These are phyloP conservation scores for Verticillium alfalfae DNA, from an alignment of 2,329 filamentous ascomycete genomes.

Conservation along the genomic window DNA sequence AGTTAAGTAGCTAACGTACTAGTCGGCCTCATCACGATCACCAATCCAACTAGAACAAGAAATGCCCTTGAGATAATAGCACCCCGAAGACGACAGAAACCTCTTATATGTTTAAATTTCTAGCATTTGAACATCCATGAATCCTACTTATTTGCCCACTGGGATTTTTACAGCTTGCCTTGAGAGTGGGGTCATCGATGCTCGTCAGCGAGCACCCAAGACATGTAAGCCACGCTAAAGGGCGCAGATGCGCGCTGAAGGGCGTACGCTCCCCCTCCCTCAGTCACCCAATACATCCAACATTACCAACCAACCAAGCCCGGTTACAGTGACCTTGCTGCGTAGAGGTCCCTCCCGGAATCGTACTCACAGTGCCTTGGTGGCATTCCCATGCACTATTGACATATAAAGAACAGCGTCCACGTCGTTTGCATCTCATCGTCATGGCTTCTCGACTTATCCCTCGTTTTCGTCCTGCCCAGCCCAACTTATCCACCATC, in stretches of 20 bases:
- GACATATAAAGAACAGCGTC: neutral
- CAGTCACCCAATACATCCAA: too few species aligned
- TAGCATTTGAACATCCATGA: too few species aligned
- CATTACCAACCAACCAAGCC: neutral
- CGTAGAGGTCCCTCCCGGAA: neutral
- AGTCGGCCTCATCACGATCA: too few species aligned
- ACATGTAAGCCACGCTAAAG: neutral
- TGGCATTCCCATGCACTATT: neutral
- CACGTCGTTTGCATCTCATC: neutral
- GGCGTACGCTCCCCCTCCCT: neutral
- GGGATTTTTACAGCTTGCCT: neutral
- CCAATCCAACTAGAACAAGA: too few species aligned
- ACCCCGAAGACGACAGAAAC: too few species aligned
- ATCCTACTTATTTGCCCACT: too few species aligned
- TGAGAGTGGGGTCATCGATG: neutral
- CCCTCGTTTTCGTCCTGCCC: neutral
- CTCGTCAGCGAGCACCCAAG: neutral
- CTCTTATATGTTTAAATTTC: too few species aligned
- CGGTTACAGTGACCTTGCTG: too few species aligned
- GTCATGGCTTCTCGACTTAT: slow-evolving; percentile 2
- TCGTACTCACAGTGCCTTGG: neutral
- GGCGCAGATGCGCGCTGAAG: neutral
- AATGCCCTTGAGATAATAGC: too few species aligned
- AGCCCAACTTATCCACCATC: neutral
- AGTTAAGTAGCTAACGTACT: neutral